A percentile compares a stretch with the other conserved stretches of the same genome.
Conservation (phyloP, 2,329 filamentous ascomycete genomes). For the Zopfia rhizophila region DNA sequence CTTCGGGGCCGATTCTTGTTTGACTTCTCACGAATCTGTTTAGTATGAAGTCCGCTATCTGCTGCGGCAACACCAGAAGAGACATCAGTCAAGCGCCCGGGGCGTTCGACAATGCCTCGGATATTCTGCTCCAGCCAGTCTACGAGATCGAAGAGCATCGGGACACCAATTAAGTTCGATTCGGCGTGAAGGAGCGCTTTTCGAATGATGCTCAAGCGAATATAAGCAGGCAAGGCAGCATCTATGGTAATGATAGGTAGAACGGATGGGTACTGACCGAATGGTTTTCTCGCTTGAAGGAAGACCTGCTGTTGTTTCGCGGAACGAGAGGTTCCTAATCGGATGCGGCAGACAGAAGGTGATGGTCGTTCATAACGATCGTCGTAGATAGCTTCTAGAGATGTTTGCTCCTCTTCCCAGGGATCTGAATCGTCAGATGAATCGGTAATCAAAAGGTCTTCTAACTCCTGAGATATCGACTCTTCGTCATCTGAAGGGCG, state of each 20-base stretch:
- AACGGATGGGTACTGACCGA: slow-evolving; percentile 74
- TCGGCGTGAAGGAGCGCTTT: slow-evolving; percentile 77
- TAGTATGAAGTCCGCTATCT: slow-evolving; percentile 51
- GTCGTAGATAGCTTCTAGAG: slow-evolving; percentile 86
- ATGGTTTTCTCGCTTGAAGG: slow-evolving; percentile 76
- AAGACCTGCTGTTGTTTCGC: slow-evolving; percentile 56
- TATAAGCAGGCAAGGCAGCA: slow-evolving; percentile 82
- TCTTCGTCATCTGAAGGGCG: slow-evolving; percentile 46
- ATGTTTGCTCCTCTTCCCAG: slow-evolving; percentile 88
- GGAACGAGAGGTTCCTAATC: slow-evolving; percentile 69
- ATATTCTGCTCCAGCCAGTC: slow-evolving; percentile 93
- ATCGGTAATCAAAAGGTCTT: slow-evolving; percentile 39
- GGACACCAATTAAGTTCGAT: slow-evolving; percentile 78
- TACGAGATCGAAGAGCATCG: slow-evolving; percentile 89
- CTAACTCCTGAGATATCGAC: slow-evolving; percentile 43
- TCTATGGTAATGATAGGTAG: slow-evolving; percentile 76
- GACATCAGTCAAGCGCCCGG: slow-evolving; percentile 85
- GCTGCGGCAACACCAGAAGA: slow-evolving; percentile 77
- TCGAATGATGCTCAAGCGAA: slow-evolving; percentile 87
- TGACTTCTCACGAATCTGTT: slow-evolving; percentile 30
- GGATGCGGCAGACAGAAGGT: slow-evolving; percentile 74
- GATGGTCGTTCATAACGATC: slow-evolving; percentile 67
- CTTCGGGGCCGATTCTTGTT: slow-evolving; percentile 49
- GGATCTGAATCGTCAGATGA: slow-evolving; percentile 63
- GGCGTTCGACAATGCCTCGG: slow-evolving; percentile 82